Conservation (phyloP, 2,329 filamentous ascomycete genomes). For the Calonectria honghensis region DNA sequence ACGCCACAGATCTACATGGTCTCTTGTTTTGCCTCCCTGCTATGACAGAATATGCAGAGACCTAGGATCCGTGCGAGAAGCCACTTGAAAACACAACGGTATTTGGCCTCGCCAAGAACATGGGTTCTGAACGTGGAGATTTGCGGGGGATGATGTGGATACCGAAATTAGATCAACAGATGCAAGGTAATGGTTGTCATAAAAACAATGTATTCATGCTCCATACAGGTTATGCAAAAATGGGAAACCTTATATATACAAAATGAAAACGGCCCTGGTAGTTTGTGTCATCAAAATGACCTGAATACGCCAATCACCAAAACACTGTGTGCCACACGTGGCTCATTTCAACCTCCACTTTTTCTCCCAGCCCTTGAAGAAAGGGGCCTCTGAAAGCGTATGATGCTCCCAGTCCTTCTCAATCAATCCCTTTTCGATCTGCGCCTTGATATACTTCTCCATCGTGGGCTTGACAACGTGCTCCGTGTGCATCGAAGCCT, state of each 20-base stretch:
- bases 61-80: neutral
- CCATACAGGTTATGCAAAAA: too few species aligned
- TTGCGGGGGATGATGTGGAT: neutral
- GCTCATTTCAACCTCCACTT: conserved; percentile 46
- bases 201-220: neutral
- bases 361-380: conserved; percentile 81
- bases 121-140: neutral
- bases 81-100: neutral
- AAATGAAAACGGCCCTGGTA: neutral
- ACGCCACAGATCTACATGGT: neutral
- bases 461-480: conserved; percentile 81
- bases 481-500: conserved; percentile 87
- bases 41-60: neutral
- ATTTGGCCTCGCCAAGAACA: neutral
- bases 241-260: neutral
- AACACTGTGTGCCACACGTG: too few species aligned
- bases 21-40: neutral
- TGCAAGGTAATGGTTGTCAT: neutral
- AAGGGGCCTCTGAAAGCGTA: conserved; percentile 85
- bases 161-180: neutral
- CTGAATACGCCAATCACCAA: neutral
- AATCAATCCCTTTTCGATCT: conserved; percentile 77
- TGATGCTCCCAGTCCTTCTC: conserved; percentile 77
- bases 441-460: conserved; percentile 78
- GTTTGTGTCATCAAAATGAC: neutral